phyloP scores from a whole-genome alignment of 2,329 filamentous ascomycete species.

The Stromatinia cepivora region DNA sequence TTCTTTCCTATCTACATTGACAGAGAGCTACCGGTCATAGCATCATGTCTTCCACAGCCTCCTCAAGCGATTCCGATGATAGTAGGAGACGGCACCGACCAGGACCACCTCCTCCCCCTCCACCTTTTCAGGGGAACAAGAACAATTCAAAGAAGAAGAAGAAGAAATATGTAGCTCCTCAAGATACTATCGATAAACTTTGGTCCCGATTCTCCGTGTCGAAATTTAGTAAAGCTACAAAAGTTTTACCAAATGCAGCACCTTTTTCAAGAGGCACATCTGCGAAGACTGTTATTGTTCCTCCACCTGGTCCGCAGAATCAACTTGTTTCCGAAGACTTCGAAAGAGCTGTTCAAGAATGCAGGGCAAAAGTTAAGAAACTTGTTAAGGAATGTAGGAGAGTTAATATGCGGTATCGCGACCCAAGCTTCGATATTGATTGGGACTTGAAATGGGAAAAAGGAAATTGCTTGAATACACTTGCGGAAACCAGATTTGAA shows the following conservation, averaged over 20 bases:
- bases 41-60: conserved; percentile 27
- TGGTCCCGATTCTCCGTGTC: conserved; percentile 63
- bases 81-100: conserved; percentile 14
- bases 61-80: conserved; percentile 34
- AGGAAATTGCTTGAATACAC: conserved; percentile 41
- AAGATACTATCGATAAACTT: conserved; percentile 65
- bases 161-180: conserved; percentile 59
- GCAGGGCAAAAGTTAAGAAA: conserved; percentile 61
- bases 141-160: conserved; percentile 51
- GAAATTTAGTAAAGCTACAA: conserved; percentile 64
- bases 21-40: background rate
- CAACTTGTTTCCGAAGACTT: conserved; percentile 64
- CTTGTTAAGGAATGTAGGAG: conserved; percentile 66
- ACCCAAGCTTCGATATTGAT: conserved; percentile 70
- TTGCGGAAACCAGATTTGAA: conserved; percentile 49
- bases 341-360: conserved; percentile 69
- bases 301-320: conserved; percentile 52
- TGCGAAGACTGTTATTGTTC: conserved; percentile 21
- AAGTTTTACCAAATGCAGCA: conserved; percentile 64
- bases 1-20: background rate
- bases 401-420: conserved; percentile 81
- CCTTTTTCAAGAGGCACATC: conserved; percentile 19
- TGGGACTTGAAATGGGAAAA: conserved; percentile 56
- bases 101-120: conserved; percentile 21
- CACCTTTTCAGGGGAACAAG: conserved; percentile 17